Percentiles rank a stretch among this genome's conserved stretches.
Conservation (phyloP, 2,329 filamentous ascomycete genomes). For the Claviceps arundinis region DNA sequence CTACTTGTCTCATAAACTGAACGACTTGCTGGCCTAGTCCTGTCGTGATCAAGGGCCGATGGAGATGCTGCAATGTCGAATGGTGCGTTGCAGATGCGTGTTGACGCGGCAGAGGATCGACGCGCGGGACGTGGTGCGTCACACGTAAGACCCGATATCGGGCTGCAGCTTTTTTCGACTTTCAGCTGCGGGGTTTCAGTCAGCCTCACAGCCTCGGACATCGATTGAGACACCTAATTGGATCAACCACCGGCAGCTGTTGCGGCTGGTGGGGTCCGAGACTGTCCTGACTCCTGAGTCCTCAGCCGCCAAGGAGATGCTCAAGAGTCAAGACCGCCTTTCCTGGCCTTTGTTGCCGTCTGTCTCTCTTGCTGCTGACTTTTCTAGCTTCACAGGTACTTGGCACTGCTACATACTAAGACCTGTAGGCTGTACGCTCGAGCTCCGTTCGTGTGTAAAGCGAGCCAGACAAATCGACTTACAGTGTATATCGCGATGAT, state of each 20-base stretch:
- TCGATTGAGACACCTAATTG: neutral
- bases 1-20: neutral
- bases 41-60: neutral
- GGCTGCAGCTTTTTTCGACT: neutral
- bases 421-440: neutral
- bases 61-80: neutral
- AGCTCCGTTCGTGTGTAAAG: neutral
- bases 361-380: too few relatives aligned
- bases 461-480: neutral
- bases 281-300: too few relatives aligned
- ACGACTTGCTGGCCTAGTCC: too few relatives aligned
- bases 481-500: neutral
- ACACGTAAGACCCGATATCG: constrained; percentile 1
- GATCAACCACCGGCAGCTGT: neutral
- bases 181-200: neutral
- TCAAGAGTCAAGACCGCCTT: too few relatives aligned
- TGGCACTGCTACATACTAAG: neutral
- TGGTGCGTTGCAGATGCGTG: neutral
- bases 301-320: too few relatives aligned
- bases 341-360: too few relatives aligned
- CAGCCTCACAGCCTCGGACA: too few relatives aligned
- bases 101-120: too few relatives aligned
- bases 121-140: neutral
- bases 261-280: too few relatives aligned
- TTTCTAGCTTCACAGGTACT: too few relatives aligned